These are phyloP conservation scores for Gilbertella persicaria DNA, from an alignment of 371 early-diverging fungal species.

Conservation along the genomic window DNA sequence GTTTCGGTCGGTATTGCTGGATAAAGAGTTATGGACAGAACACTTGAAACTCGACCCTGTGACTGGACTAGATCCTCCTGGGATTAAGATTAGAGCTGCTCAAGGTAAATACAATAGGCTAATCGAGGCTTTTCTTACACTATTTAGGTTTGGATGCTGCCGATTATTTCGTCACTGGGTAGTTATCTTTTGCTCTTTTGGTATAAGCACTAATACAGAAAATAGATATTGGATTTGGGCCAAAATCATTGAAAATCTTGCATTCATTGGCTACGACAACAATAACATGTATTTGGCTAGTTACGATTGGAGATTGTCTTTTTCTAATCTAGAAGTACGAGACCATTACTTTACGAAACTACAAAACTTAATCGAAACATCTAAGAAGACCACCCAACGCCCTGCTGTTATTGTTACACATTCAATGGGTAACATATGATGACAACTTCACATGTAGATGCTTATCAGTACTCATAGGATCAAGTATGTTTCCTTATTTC, in stretches of 20 bases:
- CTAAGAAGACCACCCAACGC: conserved; percentile 46
- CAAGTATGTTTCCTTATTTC: conserved; percentile 80
- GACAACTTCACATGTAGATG: background rate
- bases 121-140: background rate
- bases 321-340: conserved; percentile 79
- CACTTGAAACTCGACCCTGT: conserved; percentile 80
- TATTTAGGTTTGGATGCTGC: conserved; percentile 81
- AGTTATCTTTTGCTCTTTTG: background rate
- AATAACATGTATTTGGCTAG: conserved; percentile 86
- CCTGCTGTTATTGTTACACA: conserved; percentile 72
- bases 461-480: conserved; percentile 8
- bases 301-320: conserved; percentile 93
- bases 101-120: conserved; percentile 49
- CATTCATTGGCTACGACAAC: conserved; percentile 87
- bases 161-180: conserved; percentile 86
- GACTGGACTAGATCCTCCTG: conserved; percentile 89
- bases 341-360: conserved; percentile 86
- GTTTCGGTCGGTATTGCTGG: conserved; percentile 78
- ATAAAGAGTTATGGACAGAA: conserved; percentile 85
- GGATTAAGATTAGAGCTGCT: conserved; percentile 83
- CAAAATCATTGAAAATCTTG: conserved; percentile 80
- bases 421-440: conserved; percentile 50
- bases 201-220: background rate
- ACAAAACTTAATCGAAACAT: conserved; percentile 75
- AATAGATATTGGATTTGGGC: conserved; percentile 92